Conservation (phyloP, 495 filamentous ascomycete species). For the Evernia prunastri region DNA sequence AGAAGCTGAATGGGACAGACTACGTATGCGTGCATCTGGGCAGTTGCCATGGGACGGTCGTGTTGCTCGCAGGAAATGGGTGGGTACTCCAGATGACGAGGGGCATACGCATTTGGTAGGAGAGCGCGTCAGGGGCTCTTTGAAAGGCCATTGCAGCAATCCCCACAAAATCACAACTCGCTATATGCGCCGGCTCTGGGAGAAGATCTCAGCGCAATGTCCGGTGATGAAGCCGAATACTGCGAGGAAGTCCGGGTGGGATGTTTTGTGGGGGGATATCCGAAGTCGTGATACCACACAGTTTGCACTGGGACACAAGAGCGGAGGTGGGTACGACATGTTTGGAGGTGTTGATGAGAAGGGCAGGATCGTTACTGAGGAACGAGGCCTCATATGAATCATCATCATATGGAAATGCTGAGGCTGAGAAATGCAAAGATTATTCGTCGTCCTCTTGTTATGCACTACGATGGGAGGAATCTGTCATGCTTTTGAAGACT, state of each 20-base stretch:
- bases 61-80: slow-evolving; percentile 31
- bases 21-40: slow-evolving; percentile 55
- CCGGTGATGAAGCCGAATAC: slow-evolving; percentile 23
- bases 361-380: slow-evolving; percentile 5
- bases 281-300: neutral
- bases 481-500: too few relatives aligned
- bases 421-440: neutral
- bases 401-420: neutral
- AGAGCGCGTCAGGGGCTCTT: neutral
- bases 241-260: slow-evolving; percentile 5
- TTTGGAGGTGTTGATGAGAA: slow-evolving; percentile 24
- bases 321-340: slow-evolving; percentile 30
- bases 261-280: slow-evolving; percentile 14
- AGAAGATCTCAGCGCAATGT: slow-evolving; percentile 24
- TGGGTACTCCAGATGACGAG: neutral
- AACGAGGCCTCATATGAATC: neutral
- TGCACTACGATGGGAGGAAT: too few relatives aligned
- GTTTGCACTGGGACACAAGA: slow-evolving; percentile 28
- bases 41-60: slow-evolving; percentile 36
- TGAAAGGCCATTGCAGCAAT: neutral
- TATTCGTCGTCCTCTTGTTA: neutral
- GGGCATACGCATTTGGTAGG: neutral
- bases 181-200: slow-evolving; percentile 29
- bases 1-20: slow-evolving; percentile 52
- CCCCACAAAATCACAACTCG: slow-evolving; percentile 25